Evolutionary conservation across 768 basidiomycete species (phyloP).

Genomic region (Asterophora lycoperdoides): DNA sequence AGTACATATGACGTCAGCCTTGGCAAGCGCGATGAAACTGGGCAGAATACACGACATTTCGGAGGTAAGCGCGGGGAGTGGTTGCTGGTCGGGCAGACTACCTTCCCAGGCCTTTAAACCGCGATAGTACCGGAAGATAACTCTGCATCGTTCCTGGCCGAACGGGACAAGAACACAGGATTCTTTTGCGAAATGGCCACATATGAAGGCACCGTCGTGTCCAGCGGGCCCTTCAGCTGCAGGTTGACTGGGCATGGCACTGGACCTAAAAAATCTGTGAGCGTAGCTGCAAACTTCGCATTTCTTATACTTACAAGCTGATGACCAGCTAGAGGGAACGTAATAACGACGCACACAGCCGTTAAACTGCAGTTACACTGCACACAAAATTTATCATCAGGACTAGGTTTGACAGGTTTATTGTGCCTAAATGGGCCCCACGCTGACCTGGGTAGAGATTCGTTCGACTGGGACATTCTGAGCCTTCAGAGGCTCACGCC

Average conservation of each 20-base stretch:
- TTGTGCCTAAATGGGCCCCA: no score
- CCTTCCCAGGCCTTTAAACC: conserved; percentile 7
- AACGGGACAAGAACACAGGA: conserved; percentile 9
- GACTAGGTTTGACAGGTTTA: no score
- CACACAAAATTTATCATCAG: no score
- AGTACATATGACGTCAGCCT: conserved; percentile 9
- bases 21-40: neutral
- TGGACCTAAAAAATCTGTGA: conserved; percentile 5
- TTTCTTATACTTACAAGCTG: neutral
- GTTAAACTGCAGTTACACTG: no score
- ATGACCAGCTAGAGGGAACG: no score
- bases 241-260: conserved; percentile 8
- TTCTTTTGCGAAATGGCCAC: conserved; percentile 5
- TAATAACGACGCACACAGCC: no score
- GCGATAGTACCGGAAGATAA: conserved; percentile 9
- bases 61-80: neutral
- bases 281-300: conserved; percentile 2
- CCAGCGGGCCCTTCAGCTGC: conserved; percentile 5
- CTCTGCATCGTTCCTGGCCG: conserved; percentile 14
- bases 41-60: neutral
- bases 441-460: no score
- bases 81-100: neutral
- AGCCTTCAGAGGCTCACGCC: no score
- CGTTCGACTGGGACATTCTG: no score
- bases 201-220: neutral